Evolutionary conservation across 768 basidiomycete species (phyloP).

Genomic region (Mycena olivaceomarginata): DNA sequence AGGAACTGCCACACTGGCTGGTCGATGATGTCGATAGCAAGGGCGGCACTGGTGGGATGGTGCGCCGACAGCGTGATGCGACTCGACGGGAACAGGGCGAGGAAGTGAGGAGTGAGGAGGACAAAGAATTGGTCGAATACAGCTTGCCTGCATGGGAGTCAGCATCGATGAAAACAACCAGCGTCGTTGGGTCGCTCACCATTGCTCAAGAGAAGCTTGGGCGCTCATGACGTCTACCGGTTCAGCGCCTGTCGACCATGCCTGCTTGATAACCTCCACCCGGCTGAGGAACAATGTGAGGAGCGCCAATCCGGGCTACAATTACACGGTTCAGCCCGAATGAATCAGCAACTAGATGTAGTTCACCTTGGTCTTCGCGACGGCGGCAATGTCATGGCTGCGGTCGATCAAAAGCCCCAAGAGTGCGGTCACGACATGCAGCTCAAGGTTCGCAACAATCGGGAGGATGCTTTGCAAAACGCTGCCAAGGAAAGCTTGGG

Average conservation of each 20-base stretch:
- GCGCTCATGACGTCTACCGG: constrained; percentile 74
- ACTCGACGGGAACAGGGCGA: constrained; percentile 92
- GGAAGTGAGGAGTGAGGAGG: constrained; percentile 84
- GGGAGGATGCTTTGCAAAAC: constrained; percentile 92
- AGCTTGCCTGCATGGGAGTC: constrained; percentile 75
- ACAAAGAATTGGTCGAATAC: constrained; percentile 94
- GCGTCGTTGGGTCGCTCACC: constrained; percentile 56
- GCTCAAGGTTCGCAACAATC: constrained; percentile 84
- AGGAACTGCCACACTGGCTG: constrained; percentile 98
- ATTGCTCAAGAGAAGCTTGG: constrained; percentile 86
- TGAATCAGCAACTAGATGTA: neutral
- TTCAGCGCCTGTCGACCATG: constrained; percentile 71
- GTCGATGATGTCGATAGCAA: constrained; percentile 81
- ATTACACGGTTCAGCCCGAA: neutral
- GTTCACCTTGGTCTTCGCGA: constrained; percentile 87
- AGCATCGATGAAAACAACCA: constrained; percentile 34
- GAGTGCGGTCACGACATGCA: constrained; percentile 91
- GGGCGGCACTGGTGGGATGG: constrained; percentile 52
- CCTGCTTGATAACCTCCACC: constrained; percentile 94
- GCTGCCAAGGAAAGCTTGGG: constrained; percentile 90
- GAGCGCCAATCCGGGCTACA: constrained; percentile 92
- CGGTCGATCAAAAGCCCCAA: constrained; percentile 89
- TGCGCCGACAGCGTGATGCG: constrained; percentile 70
- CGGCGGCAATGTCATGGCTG: constrained; percentile 76
- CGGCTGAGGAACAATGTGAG: constrained; percentile 94